Evolutionary conservation across 257 asterid genomes (phyloP).

Genomic region (Verbena officinalis): DNA sequence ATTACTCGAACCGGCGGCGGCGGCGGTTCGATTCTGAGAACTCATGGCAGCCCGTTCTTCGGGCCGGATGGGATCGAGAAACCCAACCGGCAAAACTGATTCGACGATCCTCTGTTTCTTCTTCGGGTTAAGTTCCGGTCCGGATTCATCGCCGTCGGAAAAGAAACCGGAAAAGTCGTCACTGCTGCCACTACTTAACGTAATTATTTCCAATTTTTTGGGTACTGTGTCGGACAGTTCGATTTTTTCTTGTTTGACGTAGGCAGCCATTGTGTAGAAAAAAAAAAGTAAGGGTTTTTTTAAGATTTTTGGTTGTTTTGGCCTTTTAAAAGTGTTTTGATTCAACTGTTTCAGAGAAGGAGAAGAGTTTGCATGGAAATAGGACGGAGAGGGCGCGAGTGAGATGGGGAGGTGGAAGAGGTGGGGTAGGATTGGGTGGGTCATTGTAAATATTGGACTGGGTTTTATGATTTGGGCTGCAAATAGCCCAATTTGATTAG

Average conservation of each 20-base stretch:
- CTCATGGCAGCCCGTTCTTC: conserved; percentile 27
- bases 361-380: conserved; percentile 7
- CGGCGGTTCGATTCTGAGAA: conserved; percentile 4
- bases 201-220: neutral
- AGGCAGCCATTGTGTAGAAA: conserved; percentile 14
- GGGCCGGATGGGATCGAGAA: conserved; percentile 62
- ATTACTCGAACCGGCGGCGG: neutral
- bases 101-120: conserved; percentile 45
- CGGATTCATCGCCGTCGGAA: conserved; percentile 15
- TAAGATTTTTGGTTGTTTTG: conserved; percentile 9
- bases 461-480: no score
- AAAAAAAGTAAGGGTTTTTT: neutral
- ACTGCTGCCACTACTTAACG: conserved; percentile 31
- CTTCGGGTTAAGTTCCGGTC: conserved; percentile 5
- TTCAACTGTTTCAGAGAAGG: neutral
- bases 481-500: no score
- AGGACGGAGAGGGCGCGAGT: conserved; percentile 16
- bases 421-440: neutral
- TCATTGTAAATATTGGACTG: no score
- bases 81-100: conserved; percentile 54
- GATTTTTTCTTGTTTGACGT: conserved; percentile 25
- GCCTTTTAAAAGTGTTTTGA: neutral
- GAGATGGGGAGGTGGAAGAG: no score
- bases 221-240: neutral
- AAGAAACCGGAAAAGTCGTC: conserved; percentile 8